phyloP scores from a whole-genome alignment of 208 protist species.

The Sergeia podlipaevii region DNA sequence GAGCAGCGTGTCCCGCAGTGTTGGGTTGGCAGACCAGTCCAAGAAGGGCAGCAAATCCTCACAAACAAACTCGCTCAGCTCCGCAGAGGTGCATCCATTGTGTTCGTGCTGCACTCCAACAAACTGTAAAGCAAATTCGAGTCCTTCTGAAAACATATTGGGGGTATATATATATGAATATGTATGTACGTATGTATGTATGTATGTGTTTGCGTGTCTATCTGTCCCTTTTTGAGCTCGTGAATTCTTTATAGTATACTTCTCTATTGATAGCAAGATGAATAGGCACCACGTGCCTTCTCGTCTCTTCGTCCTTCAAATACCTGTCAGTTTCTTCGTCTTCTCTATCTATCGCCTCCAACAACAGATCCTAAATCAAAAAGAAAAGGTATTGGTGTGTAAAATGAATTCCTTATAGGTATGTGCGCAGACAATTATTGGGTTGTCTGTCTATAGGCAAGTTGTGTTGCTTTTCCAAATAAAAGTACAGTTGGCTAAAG shows the following conservation, averaged over 20 bases:
- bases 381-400: neutral
- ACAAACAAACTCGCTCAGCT: slow-evolving; percentile 67
- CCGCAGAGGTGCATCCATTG: slow-evolving; percentile 38
- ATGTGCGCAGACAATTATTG: no score
- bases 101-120: slow-evolving; percentile 47
- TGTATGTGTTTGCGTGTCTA: neutral
- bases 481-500: slow-evolving; percentile 1
- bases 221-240: neutral
- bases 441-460: no score
- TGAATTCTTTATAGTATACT: no score
- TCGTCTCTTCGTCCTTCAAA: no score
- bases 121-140: slow-evolving; percentile 57
- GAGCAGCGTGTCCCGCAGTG: slow-evolving; percentile 45
- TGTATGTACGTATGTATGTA: neutral
- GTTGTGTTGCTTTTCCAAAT: neutral
- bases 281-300: no score
- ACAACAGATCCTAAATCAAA: neutral
- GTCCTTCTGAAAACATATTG: slow-evolving; percentile 50
- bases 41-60: slow-evolving; percentile 57
- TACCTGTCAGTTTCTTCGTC: no score
- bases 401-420: neutral
- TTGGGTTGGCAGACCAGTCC: slow-evolving; percentile 28
- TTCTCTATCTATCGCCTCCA: no score
- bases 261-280: no score
- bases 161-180: neutral